These are phyloP conservation scores for Candida anglica DNA, from an alignment of 805 yeast genomes.

Conservation along the genomic window DNA sequence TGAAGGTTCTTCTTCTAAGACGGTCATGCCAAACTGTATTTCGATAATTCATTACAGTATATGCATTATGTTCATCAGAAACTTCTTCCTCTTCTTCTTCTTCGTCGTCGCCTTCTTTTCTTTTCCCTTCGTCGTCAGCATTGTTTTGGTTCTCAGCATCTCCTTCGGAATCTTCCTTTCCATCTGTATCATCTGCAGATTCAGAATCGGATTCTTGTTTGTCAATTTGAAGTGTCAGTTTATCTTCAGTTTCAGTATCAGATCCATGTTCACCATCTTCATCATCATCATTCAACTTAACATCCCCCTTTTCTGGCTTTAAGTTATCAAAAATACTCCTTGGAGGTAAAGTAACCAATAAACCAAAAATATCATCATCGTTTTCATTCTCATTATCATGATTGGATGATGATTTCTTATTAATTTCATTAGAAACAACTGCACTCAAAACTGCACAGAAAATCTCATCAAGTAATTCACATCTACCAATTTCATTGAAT, in stretches of 20 bases:
- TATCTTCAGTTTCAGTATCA: conserved; percentile 18
- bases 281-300: conserved; percentile 19
- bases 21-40: conserved; percentile 75
- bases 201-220: conserved; percentile 18
- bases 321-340: conserved; percentile 15
- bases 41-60: conserved; percentile 49
- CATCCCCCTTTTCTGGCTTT: conserved; percentile 21
- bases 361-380: conserved; percentile 24
- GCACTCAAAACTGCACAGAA: conserved; percentile 63
- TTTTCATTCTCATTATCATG: conserved; percentile 30
- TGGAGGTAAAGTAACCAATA: conserved; percentile 29
- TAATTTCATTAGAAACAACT: conserved; percentile 39
- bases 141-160: conserved; percentile 28
- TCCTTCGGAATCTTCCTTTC: conserved; percentile 16
- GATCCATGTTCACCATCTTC: conserved; percentile 20
- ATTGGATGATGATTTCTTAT: conserved; percentile 11
- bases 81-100: conserved; percentile 27
- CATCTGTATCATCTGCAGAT: conserved; percentile 6
- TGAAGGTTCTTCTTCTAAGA: conserved; percentile 66
- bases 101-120: conserved; percentile 16
- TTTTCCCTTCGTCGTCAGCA: conserved; percentile 12
- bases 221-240: conserved; percentile 16
- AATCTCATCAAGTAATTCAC: conserved; percentile 58
- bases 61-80: conserved; percentile 40
- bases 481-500: conserved; percentile 37